A percentile compares a stretch with the other conserved stretches of the same genome.
phyloP scores from a whole-genome alignment of 176 grass and related monocot species.

The Triticum dicoccoides region DNA sequence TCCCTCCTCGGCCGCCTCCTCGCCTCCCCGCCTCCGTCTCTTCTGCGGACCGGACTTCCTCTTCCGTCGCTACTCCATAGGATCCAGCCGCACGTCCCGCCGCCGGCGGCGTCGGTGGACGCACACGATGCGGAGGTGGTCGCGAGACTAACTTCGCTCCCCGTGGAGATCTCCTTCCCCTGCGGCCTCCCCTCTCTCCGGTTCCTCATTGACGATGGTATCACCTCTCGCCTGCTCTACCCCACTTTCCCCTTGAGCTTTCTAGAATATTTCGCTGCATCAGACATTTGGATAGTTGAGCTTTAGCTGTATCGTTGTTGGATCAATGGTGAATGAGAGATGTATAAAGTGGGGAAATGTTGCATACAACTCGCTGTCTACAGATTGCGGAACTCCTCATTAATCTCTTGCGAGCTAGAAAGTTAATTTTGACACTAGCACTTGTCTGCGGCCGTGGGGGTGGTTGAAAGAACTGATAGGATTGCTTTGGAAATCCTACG shows the following conservation, averaged over 20 bases:
- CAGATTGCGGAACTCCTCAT: not conserved
- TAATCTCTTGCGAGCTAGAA: not conserved
- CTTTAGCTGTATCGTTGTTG: not conserved
- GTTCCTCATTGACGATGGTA: constrained; percentile 83
- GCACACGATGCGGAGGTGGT: constrained; percentile 46
- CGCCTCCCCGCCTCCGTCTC: constrained; percentile 14
- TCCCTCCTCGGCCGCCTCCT: constrained; percentile 65
- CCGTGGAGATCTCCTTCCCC: constrained; percentile 53
- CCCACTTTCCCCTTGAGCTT: not conserved
- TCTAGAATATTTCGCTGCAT: not conserved
- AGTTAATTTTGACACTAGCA: not conserved
- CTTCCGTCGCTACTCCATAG: constrained; percentile 30
- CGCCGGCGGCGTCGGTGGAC: not conserved
- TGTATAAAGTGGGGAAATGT: not conserved
- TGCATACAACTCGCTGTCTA: not conserved
- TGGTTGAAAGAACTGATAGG: not conserved
- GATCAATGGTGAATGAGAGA: not conserved
- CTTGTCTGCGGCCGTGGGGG: not conserved
- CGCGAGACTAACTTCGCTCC: constrained; percentile 39
- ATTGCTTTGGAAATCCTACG: not conserved
- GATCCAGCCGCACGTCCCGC: constrained; percentile 24
- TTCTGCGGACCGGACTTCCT: constrained; percentile 31
- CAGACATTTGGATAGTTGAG: not conserved
- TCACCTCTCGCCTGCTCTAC: not conserved
- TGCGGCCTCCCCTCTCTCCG: constrained; percentile 77